Evolutionary conservation across 202 grass and related monocot species (phyloP).

Genomic region (Cymbopogon flexuosus): DNA sequence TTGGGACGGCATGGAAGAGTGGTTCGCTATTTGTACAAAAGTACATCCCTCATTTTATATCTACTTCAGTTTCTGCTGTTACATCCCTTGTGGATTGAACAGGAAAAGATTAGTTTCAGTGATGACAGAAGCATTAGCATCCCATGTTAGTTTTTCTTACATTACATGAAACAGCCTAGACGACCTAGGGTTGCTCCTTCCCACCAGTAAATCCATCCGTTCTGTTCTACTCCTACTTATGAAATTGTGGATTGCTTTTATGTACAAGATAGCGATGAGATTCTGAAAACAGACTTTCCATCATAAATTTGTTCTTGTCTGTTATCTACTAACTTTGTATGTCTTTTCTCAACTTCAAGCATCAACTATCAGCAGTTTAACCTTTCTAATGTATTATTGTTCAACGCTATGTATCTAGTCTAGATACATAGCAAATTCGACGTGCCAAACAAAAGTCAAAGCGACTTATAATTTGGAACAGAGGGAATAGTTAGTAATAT

Average conservation of each 20-base stretch:
- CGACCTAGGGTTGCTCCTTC: background rate
- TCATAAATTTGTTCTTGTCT: background rate
- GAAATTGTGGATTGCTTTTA: background rate
- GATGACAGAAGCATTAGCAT: background rate
- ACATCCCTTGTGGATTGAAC: background rate
- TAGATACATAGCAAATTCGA: no score
- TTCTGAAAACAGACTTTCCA: background rate
- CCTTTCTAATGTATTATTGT: background rate
- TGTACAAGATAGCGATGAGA: background rate
- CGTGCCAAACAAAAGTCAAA: no score
- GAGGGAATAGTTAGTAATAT: background rate
- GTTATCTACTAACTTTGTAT: constrained; percentile 1
- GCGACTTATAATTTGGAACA: no score
- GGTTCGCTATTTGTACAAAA: constrained; percentile 69
- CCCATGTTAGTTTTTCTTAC: background rate
- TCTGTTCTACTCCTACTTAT: background rate
- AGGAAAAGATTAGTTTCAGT: background rate
- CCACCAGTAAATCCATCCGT: background rate
- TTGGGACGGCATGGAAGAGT: constrained; percentile 80
- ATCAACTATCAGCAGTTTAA: constrained; percentile 5
- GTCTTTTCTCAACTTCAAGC: background rate
- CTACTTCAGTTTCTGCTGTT: constrained; percentile 20
- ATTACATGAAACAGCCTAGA: constrained; percentile 9
- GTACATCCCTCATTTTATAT: constrained; percentile 34
- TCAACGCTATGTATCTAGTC: background rate